Percentiles rank a stretch among this genome's conserved stretches.
Conservation (phyloP, 2,329 filamentous ascomycete genomes). For the Volutella citrinella region DNA sequence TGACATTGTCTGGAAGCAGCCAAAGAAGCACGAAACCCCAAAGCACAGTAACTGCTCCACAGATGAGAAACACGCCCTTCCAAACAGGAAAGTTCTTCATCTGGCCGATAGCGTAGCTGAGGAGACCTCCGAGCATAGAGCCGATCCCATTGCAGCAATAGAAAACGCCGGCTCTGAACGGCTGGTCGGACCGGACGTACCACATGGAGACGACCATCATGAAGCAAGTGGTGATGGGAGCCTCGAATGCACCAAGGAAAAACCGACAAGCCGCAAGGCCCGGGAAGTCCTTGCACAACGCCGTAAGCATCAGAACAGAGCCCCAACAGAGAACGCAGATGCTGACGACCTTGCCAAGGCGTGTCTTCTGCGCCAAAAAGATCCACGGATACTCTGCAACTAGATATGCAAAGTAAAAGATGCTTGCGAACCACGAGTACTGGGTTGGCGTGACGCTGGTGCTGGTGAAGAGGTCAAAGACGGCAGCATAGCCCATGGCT, state of each 20-base stretch:
- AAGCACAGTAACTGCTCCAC: slow-evolving; percentile 44
- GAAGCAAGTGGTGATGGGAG: slow-evolving; percentile 44
- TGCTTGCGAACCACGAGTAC: slow-evolving; percentile 50
- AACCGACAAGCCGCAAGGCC: slow-evolving; percentile 41
- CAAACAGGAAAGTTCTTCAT: slow-evolving; percentile 41
- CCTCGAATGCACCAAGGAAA: slow-evolving; percentile 43
- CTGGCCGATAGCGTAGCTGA: slow-evolving; percentile 51
- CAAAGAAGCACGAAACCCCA: slow-evolving; percentile 41
- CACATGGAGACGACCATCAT: slow-evolving; percentile 48
- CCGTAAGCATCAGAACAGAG: slow-evolving; percentile 38
- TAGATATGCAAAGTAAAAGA: slow-evolving; percentile 50
- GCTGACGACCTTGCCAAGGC: slow-evolving; percentile 30
- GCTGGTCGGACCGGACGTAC: slow-evolving; percentile 42
- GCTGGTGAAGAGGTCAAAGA: slow-evolving; percentile 49
- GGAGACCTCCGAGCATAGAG: slow-evolving; percentile 39
- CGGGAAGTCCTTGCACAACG: slow-evolving; percentile 36
- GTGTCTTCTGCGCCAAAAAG: slow-evolving; percentile 28
- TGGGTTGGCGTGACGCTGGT: slow-evolving; percentile 42
- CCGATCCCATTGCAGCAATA: slow-evolving; percentile 38
- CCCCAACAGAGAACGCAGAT: slow-evolving; percentile 31
- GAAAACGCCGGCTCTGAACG: slow-evolving; percentile 39
- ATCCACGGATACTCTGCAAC: slow-evolving; percentile 36
- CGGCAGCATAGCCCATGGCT: slow-evolving; percentile 53
- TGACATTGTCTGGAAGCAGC: slow-evolving; percentile 43
- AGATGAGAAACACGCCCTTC: slow-evolving; percentile 50